Base-by-base conservation (phyloP, 208 protist genomes). In the Acanthamoeba royreba region DNA sequence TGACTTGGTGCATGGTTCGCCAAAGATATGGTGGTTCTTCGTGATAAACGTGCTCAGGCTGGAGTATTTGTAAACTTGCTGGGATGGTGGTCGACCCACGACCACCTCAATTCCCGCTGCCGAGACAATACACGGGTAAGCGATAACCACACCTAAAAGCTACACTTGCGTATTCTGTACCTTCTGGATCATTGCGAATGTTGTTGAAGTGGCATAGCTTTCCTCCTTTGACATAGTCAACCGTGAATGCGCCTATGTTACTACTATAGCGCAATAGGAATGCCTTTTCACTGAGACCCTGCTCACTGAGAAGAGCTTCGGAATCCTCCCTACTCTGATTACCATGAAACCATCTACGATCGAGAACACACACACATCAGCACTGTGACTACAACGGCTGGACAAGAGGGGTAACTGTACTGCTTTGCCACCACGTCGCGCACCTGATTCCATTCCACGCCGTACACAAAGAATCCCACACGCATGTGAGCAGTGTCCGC, bases 161-260 rank as follows among this genome's bases (percentile, higher is more conserved):
- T 25, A 55, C 13, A 19, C 49, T 9, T 38, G 55, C 19, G 55
- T 66, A 28, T 2, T 19, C 4, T 9, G n/a, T 55, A 66, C 81
- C 81, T 22, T 66, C 49, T 31, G 38, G 31, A 19, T 89, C 49
- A 40, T 89, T 89, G 1, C 81, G 45, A 15, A 89, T 89, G 81
- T 66, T 89, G 81, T 89, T 89, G 49, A 89, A 89, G 49, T 89
- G 81, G 38, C 49, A 89, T 9, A 89, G 40, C 81, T 89, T 89
- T 17, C 81, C 81, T 19, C 25, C 31, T 52, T 89, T 89, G 35
- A 89, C 43, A 52, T 89, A 89, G 49, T 89, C 81, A 13, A 89
- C 81, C 15, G 81, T 89, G 38, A 89, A 89, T 38, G 77, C 77
- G 77, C 77, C 77, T 28, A 55, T 31, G 31, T 58, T 47, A 45